Evolutionary conservation across 805 yeast species (phyloP), one percentile per base, ranked within the genome.

Genomic region (Nakazawaea siamensis): DNA sequence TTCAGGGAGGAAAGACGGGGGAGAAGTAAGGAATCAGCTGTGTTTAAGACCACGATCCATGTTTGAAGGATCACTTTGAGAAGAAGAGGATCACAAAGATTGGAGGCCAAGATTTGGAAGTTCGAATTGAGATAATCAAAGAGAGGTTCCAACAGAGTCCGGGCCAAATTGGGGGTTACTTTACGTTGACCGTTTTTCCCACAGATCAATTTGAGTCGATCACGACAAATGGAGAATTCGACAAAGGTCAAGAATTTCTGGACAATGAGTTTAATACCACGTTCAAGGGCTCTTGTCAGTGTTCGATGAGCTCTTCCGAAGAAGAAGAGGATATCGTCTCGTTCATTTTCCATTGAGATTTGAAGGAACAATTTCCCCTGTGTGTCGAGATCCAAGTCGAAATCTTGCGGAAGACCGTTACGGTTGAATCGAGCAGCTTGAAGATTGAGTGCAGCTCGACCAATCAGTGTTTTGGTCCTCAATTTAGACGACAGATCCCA

Each of bases 311-410:
- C 78, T 43, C 80, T 70, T 1, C 94, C 94, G 55, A 90, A 68
- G 30, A 78, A 80, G 48, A 82, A 90, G 7, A 84, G 57, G 1
- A 94, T 86, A 55, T 88, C 95, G 26, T 72, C 73, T 31, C 77
- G 68, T 46, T 88, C 95, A 34, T 75, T 71, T 49, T 88, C 97
- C 44, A 84, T 73, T 1, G 85, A 76, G 2, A 88, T 63, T 46
- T 77, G 76, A 3, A 87, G 56, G 31, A 70, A 53, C 2, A 92
- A 48, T 27, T 73, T 64, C 0, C 97, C 96, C 41, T 76, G 80
- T 1, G 80, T 59, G 43, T 77, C 83, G 23, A 79, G 54, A 41
- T 79, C 80, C 4, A 76, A 55, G 47, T 66, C 65, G 2, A 70
- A 54, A 24, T 77, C 79, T 44, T 68, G 70, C 0, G 90, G 80